These are phyloP conservation scores for Ampelomyces quisqualis DNA, from an alignment of 2,329 filamentous ascomycete species.

Conservation along the genomic window DNA sequence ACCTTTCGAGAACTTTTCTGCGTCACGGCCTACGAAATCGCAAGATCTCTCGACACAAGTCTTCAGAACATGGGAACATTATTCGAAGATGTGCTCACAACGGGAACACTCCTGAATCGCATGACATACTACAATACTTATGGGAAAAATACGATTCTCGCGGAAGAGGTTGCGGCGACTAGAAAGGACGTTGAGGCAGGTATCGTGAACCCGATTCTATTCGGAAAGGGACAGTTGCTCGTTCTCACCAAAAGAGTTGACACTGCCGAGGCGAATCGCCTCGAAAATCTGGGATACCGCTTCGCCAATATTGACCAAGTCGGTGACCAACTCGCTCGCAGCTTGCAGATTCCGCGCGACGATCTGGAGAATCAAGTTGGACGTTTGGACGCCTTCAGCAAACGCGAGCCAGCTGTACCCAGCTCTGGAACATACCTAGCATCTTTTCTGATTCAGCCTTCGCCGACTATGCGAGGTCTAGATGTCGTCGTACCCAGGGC, in stretches of 20 bases:
- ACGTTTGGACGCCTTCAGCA: constrained; percentile 61
- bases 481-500: constrained; percentile 48
- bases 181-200: constrained; percentile 45
- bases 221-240: constrained; percentile 75
- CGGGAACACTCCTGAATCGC: constrained; percentile 60
- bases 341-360: constrained; percentile 69
- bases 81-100: constrained; percentile 74
- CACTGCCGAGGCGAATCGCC: constrained; percentile 60
- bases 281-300: constrained; percentile 73
- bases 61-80: constrained; percentile 66
- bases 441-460: constrained; percentile 45
- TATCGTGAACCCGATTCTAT: constrained; percentile 39
- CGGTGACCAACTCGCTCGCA: constrained; percentile 65
- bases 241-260: constrained; percentile 71
- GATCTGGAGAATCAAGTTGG: constrained; percentile 63
- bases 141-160: constrained; percentile 26
- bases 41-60: constrained; percentile 63
- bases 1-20: constrained; percentile 84
- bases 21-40: constrained; percentile 72
- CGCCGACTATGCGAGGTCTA: constrained; percentile 43
- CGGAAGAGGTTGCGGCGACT: constrained; percentile 20
- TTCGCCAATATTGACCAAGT: constrained; percentile 66
- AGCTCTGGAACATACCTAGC: constrained; percentile 43
- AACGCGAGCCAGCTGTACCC: constrained; percentile 50
- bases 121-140: constrained; percentile 53